A percentile compares a stretch with the other conserved stretches of the same genome.
Conservation (phyloP, 768 basidiomycete species). For the Leucocoprinus leucothites region DNA sequence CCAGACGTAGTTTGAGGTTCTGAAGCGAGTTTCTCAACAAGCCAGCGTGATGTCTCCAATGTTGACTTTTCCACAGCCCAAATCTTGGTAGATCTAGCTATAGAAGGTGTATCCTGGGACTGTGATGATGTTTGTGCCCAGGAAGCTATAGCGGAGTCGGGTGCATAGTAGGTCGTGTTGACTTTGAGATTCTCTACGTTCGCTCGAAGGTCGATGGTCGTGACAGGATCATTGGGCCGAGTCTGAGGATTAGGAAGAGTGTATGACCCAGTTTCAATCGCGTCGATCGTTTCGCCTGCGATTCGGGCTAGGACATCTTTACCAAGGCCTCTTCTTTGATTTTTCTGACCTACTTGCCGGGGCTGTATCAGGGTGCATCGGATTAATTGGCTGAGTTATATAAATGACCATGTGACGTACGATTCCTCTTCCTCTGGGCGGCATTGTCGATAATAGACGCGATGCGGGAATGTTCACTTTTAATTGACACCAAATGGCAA, state of each 20-base stretch:
- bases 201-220: slow-evolving; percentile 23
- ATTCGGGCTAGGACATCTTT: slow-evolving; percentile 28
- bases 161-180: slow-evolving; percentile 48
- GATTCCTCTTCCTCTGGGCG: background rate
- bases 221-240: background rate
- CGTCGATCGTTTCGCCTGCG: slow-evolving; percentile 45
- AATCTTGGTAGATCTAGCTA: slow-evolving; percentile 19
- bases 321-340: background rate
- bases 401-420: background rate
- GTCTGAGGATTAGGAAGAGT: slow-evolving; percentile 14
- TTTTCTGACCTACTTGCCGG: background rate
- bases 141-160: slow-evolving; percentile 39
- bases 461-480: too few relatives aligned
- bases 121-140: slow-evolving; percentile 31
- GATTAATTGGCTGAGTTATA: background rate
- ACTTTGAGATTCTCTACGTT: slow-evolving; percentile 26
- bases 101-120: background rate
- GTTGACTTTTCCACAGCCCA: slow-evolving; percentile 48
- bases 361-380: background rate
- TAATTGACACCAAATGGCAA: too few relatives aligned
- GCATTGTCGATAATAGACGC: too few relatives aligned
- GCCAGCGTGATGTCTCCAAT: slow-evolving; percentile 42
- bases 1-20: background rate
- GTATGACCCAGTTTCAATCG: slow-evolving; percentile 43
- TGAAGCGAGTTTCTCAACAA: slow-evolving; percentile 13